Evolutionary conservation across 345 rosid species (phyloP), one percentile per base, ranked within the genome.

Genomic region (Euphorbia peplus): DNA sequence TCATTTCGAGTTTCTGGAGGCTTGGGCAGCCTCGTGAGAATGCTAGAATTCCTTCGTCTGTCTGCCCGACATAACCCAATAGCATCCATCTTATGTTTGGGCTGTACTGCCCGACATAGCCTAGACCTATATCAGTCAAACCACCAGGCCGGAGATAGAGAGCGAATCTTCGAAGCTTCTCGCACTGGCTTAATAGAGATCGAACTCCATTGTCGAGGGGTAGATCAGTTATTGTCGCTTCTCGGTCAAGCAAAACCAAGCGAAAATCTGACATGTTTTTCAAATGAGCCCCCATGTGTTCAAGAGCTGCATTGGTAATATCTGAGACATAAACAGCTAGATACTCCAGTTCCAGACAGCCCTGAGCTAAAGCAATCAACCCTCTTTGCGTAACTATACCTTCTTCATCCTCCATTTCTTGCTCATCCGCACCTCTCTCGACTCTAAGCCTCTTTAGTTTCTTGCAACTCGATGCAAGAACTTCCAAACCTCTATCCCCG

Each of bases 171-270:
- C 82, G 82, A 18, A 95, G 81, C 78, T 92, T 86, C 62, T 77
- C 82, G 75, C 99, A 95, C 37, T 98, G 97, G 46, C 78, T 88
- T 71, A 95, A 82, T 25, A 95, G 81, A 35, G 90, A 84, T 60
- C 87, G 83, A n/a, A 95, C 98, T 61, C 99, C 99, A 59, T 69
- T 73, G 77, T 95, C 99, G 67, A 95, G 88, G 9, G 99, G 98
- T 64, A 90, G 78, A 82, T 92, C 98, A 10, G 97, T 82, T 41
- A 90, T 86, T 63, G 70, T 84, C 51, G 81, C 89, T 73, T 87
- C 90, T 12, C 81, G 78, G 48, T 92, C 98, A 25, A 92, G 92
- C 72, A 95, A 84, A 75, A 88, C 97, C 24, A 95, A 78, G 60
- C 99, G 96, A 71, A 95, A 95, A 78, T 92, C 95, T 41, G 76